Percentiles rank a stretch among this genome's conserved stretches.
Evolutionary conservation across 169 alveolate species (phyloP).

Genomic region (Plasmodium gonderi): DNA sequence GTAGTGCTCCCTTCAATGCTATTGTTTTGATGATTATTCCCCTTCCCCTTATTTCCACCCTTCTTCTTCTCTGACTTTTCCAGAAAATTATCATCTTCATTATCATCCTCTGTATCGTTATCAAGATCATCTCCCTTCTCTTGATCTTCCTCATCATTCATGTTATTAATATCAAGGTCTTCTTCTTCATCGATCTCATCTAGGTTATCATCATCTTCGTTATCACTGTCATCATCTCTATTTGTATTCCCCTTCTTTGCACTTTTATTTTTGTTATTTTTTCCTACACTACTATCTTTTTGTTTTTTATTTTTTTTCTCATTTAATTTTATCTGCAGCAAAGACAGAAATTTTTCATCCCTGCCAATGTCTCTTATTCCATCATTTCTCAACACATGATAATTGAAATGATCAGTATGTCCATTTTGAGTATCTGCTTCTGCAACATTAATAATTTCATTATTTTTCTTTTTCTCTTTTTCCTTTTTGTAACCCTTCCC

Average conservation of each 20-base stretch:
- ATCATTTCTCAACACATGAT: constrained; percentile 1
- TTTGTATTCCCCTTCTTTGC: not conserved
- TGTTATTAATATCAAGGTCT: not conserved
- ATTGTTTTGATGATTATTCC: too few relatives aligned
- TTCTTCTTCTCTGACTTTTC: not conserved
- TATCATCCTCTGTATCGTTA: not conserved
- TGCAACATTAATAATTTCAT: not conserved
- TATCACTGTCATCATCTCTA: not conserved
- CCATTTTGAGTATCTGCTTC: not conserved
- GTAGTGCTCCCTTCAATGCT: not conserved
- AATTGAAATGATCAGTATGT: not conserved
- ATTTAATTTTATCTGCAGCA: constrained; percentile 15
- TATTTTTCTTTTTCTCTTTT: not conserved
- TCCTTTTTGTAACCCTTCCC: not conserved
- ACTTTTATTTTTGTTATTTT: constrained; percentile 1
- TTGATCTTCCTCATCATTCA: constrained; percentile 19
- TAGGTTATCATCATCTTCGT: not conserved
- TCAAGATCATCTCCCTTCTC: constrained; percentile 11
- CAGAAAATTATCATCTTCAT: not conserved
- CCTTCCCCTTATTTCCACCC: not conserved
- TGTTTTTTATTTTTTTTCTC: constrained; percentile 11
- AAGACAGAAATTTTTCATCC: constrained; percentile 42
- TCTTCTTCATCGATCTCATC: constrained; percentile 15
- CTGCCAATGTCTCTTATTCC: not conserved
- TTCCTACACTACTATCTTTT: not conserved